These are phyloP conservation scores for Cercophora scortea DNA, from an alignment of 495 filamentous ascomycete genomes.

Conservation along the genomic window DNA sequence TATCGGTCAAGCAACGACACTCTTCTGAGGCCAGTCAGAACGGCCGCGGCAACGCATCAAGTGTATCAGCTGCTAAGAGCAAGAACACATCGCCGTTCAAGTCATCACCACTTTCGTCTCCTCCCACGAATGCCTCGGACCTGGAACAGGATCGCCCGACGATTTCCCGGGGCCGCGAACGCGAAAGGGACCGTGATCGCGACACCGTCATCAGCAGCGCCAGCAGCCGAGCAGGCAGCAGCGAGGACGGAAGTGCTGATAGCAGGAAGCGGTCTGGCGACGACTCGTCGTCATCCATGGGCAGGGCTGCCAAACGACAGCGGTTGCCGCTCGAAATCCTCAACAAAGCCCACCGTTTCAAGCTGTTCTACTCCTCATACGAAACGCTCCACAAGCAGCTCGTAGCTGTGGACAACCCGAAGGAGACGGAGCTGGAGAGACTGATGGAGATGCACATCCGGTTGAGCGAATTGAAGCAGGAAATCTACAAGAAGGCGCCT, in stretches of 20 bases:
- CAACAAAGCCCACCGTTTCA: slow-evolving; percentile 54
- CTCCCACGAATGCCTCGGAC: slow-evolving; percentile 67
- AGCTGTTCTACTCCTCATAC: slow-evolving; percentile 56
- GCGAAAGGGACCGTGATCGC: slow-evolving; percentile 17
- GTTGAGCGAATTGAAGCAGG: slow-evolving; percentile 55
- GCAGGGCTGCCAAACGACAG: slow-evolving; percentile 28
- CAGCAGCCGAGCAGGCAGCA: slow-evolving; percentile 12
- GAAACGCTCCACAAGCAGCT: slow-evolving; percentile 53
- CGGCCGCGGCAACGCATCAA: slow-evolving; percentile 29
- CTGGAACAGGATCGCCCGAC: slow-evolving; percentile 31
- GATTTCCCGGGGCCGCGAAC: slow-evolving; percentile 20
- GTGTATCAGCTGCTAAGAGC: slow-evolving; percentile 20
- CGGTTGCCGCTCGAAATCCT: slow-evolving; percentile 30
- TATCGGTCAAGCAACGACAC: slow-evolving; percentile 26
- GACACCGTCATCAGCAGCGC: slow-evolving; percentile 19
- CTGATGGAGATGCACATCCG: slow-evolving; percentile 54
- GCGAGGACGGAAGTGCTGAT: slow-evolving; percentile 4
- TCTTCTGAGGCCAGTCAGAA: slow-evolving; percentile 39
- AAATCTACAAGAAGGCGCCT: slow-evolving; percentile 46
- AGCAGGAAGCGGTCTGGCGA: slow-evolving; percentile 34
- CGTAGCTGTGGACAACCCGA: slow-evolving; percentile 40
- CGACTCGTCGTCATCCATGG: slow-evolving; percentile 4
- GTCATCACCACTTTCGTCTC: slow-evolving; percentile 67
- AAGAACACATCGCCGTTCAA: slow-evolving; percentile 57
- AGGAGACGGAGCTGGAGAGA: slow-evolving; percentile 46